Evolutionary conservation across 2,329 filamentous ascomycete genomes (phyloP).

Genomic region (Gnomoniopsis sp.): DNA sequence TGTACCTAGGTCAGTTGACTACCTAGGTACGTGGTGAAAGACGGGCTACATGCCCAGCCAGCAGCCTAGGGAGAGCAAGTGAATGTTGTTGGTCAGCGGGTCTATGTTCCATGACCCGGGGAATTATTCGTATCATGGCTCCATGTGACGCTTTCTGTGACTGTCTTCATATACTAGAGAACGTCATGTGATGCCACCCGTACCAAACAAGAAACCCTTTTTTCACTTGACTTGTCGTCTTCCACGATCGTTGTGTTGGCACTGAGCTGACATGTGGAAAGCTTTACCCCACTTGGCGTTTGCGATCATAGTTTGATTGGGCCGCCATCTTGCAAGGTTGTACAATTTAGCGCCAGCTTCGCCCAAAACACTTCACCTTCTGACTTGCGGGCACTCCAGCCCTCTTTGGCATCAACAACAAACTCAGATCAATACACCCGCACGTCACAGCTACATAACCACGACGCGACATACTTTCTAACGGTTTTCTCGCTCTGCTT

Average conservation of each 20-base stretch:
- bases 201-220: background rate
- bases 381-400: background rate
- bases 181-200: too few relatives aligned
- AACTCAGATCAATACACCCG: slow-evolving; percentile 2
- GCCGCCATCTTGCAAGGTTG: background rate
- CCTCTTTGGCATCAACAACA: background rate
- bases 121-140: too few relatives aligned
- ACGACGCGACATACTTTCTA: background rate
- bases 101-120: too few relatives aligned
- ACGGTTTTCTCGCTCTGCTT: background rate
- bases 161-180: too few relatives aligned
- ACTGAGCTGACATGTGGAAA: background rate
- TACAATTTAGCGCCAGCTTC: background rate
- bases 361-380: slow-evolving; percentile 5
- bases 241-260: background rate
- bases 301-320: slow-evolving; percentile 15
- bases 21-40: too few relatives aligned
- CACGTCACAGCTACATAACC: background rate
- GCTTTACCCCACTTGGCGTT: background rate
- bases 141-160: too few relatives aligned
- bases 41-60: too few relatives aligned
- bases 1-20: too few relatives aligned
- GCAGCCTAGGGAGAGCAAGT: too few relatives aligned
- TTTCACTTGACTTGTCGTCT: background rate
- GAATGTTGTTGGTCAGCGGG: too few relatives aligned